phyloP scores from a whole-genome alignment of 1,284 basidiomycete species.

The Moesziomyces sp. region DNA sequence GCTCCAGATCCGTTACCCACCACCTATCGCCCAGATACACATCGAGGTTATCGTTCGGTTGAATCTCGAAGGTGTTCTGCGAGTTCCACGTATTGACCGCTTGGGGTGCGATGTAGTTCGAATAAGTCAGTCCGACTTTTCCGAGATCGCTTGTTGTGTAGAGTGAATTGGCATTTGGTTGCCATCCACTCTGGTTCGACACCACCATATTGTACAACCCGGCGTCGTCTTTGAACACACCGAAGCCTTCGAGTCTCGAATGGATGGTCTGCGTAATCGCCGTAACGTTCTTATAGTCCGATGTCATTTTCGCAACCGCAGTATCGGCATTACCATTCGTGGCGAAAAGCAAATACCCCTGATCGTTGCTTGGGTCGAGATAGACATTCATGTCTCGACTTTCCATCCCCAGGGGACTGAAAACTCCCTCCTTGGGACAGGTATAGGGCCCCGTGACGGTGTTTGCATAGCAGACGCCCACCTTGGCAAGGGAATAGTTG shows the following conservation, averaged over 20 bases:
- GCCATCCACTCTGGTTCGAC: conserved; percentile 20
- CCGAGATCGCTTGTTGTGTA: conserved; percentile 14
- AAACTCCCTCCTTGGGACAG: conserved; percentile 14
- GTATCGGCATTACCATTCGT: conserved; percentile 23
- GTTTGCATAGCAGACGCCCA: conserved; percentile 16
- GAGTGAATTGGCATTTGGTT: conserved; percentile 26
- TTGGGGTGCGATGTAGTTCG: conserved; percentile 13
- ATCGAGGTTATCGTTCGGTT: conserved; percentile 8
- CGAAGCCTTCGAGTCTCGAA: conserved; percentile 23
- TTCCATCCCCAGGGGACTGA: conserved; percentile 28
- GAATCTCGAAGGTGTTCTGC: conserved; percentile 36
- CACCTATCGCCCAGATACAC: conserved; percentile 31
- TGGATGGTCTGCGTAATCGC: conserved; percentile 4
- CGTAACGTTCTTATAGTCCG: conserved; percentile 23
- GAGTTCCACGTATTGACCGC: conserved; percentile 23
- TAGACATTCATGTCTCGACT: conserved; percentile 36
- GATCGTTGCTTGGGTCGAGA: conserved; percentile 11
- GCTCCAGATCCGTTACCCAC: conserved; percentile 21
- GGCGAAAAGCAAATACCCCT: conserved; percentile 26
- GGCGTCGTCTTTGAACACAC: conserved; percentile 13
- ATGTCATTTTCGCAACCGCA: conserved; percentile 14
- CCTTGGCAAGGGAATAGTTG: conserved; percentile 29
- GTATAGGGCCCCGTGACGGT: conserved; percentile 17
- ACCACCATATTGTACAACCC: conserved; percentile 34
- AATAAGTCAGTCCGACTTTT: conserved; percentile 4